phyloP scores from a whole-genome alignment of 202 grass and related monocot genomes.

The Bolboschoenoplectus hybrid region DNA sequence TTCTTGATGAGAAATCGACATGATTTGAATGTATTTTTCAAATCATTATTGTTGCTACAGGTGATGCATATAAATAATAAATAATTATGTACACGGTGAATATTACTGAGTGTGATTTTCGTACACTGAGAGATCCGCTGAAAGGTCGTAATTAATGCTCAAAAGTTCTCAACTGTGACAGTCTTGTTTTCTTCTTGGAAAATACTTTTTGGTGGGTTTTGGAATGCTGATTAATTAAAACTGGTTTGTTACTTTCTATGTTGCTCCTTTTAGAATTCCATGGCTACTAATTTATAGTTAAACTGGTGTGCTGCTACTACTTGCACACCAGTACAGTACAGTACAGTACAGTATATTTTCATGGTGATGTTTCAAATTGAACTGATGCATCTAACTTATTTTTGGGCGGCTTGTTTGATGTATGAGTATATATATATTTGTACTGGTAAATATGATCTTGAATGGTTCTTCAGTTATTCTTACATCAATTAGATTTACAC shows the following conservation, averaged over 20 bases:
- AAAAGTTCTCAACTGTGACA: constrained; percentile 30
- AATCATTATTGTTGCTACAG: neutral
- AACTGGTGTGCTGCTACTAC: neutral
- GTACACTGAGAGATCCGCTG: neutral
- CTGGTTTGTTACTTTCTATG: neutral
- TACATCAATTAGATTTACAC: no score
- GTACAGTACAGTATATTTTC: no score
- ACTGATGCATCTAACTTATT: no score
- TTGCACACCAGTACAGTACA: neutral
- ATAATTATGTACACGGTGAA: neutral
- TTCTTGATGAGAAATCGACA: neutral
- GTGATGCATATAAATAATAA: neutral
- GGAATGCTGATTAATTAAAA: no score
- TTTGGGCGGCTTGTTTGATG: no score
- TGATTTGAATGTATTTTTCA: neutral
- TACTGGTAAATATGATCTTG: no score
- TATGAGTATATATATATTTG: no score
- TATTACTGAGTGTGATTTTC: constrained; percentile 18
- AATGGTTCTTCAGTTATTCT: no score
- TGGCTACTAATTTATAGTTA: neutral
- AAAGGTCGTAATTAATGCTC: constrained; percentile 1
- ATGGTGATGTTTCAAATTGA: no score
- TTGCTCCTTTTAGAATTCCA: neutral
- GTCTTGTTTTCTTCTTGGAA: neutral
- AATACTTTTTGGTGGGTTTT: neutral